Base-by-base conservation (phyloP, 371 early-diverging fungal species). In the Lichtheimia corymbifera region DNA sequence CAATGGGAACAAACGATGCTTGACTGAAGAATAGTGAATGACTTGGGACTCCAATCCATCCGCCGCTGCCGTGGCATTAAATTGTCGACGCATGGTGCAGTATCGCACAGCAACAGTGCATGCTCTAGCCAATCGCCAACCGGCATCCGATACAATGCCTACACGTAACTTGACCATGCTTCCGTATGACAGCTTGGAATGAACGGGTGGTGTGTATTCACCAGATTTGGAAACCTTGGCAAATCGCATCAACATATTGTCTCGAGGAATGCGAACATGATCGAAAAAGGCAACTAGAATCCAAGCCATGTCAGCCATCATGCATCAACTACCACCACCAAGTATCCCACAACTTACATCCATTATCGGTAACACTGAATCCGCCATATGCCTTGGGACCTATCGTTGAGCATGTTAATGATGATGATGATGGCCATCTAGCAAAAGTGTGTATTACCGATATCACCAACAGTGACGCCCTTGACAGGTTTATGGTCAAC, bases 401-500 rank as follows among this genome's bases (percentile, higher is more conserved):
- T 35, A 35, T 28, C 35, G 9, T 35, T 35, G 35, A 35, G 35
- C 6, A 35, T 35, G 35, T 35, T 35, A 35, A 35, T 35, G 11
- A 35, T 35, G 6, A 35, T 35, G 6, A 35, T 35, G 9, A 35
- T 35, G 0, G 9, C 9, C 6, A 35, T 35, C 2, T 9, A 35
- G 1, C 11, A 35, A 2, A 11, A 2, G 9, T 35, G 9, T 11
- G 11, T 35, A 35, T 35, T 35, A 35, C 35, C 47, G 73, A 94
- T 88, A 59, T 96, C 95, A 15, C 95, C 95, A 20, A 93, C 92
- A 5, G 80, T 84, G 47, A 96, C 86, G 17, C 94, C 94, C n/a
- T 90, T 82, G 53, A 71, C 61, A 58, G 90, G 83, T 54, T 74
- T 77, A 71, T 90, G 91, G 58, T 88, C 88, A 47, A 81, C 78